These are phyloP conservation scores for Ceratocystiopsis sp. DNA, from an alignment of 2,329 filamentous ascomycete species.

Conservation along the genomic window DNA sequence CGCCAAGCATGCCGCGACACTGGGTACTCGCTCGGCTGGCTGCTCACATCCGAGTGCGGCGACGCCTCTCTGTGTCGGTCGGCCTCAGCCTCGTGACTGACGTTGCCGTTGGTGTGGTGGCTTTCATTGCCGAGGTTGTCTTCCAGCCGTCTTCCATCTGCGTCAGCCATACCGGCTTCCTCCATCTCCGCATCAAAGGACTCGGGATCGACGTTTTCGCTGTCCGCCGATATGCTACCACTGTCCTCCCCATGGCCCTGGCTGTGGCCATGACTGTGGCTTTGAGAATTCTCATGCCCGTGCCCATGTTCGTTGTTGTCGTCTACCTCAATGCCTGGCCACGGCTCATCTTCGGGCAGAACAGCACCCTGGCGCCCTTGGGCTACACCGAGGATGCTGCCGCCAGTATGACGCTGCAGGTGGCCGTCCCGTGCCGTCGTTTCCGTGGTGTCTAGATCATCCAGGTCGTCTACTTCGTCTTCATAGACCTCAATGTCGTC, in stretches of 20 bases:
- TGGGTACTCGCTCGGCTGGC: conserved; percentile 38
- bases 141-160: neutral
- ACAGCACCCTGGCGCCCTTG: neutral
- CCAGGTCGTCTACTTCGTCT: conserved; percentile 15
- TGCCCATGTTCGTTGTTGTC: conserved; percentile 15
- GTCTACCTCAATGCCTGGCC: conserved; percentile 37
- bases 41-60: conserved; percentile 23
- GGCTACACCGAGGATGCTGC: too few species aligned
- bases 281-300: neutral
- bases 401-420: too few species aligned
- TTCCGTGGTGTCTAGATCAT: neutral
- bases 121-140: too few species aligned
- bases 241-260: neutral
- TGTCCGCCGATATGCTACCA: conserved; percentile 22
- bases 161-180: neutral
- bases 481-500: conserved; percentile 19
- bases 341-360: conserved; percentile 36
- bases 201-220: conserved; percentile 32
- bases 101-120: neutral
- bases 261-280: neutral
- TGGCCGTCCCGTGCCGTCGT: neutral
- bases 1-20: conserved; percentile 29
- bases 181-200: too few species aligned
- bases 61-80: neutral
- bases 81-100: neutral